Conservation (phyloP, 495 filamentous ascomycete species). For the Staphylotrichum tortipilum region DNA sequence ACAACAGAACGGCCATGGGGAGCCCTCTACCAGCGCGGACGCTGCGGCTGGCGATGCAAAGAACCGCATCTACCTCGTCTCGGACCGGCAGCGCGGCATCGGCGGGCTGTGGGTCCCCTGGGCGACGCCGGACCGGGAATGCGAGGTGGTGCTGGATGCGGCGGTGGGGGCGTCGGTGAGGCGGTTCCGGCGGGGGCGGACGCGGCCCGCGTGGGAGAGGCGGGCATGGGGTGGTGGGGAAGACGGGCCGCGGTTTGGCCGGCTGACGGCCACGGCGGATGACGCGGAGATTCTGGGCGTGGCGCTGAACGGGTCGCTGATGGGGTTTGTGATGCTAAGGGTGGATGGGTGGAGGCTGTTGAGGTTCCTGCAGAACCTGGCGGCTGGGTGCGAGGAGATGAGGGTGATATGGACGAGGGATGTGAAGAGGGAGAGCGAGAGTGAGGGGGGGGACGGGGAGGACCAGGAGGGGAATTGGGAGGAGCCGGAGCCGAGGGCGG, state of each 20-base stretch:
- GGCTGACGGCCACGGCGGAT: constrained; percentile 19
- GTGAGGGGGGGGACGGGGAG: constrained; percentile 4
- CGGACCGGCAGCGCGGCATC: constrained; percentile 40
- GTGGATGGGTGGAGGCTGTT: constrained; percentile 52
- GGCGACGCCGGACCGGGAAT: constrained; percentile 29
- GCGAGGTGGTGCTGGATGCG: constrained; percentile 43
- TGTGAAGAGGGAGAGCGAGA: background rate
- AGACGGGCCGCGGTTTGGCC: constrained; percentile 21
- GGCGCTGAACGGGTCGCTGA: constrained; percentile 56
- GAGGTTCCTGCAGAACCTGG: constrained; percentile 54
- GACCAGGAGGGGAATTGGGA: background rate
- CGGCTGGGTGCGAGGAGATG: constrained; percentile 20
- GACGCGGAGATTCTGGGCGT: constrained; percentile 50
- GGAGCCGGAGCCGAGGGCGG: constrained; percentile 21
- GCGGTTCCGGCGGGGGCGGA: constrained; percentile 36
- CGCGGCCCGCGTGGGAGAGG: constrained; percentile 37
- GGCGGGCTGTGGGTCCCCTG: constrained; percentile 44
- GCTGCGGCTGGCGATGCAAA: too few relatives aligned
- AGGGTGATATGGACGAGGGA: constrained; percentile 10
- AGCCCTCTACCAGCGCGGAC: too few relatives aligned
- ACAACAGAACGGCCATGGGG: too few relatives aligned
- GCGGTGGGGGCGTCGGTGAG: constrained; percentile 42
- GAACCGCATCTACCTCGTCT: constrained; percentile 32
- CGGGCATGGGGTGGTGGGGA: too few relatives aligned
- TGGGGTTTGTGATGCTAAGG: constrained; percentile 49